Percentiles rank a stretch among this genome's conserved stretches.
phyloP scores from a whole-genome alignment of 2,329 filamentous ascomycete genomes.

The Colletotrichum spinosum region DNA sequence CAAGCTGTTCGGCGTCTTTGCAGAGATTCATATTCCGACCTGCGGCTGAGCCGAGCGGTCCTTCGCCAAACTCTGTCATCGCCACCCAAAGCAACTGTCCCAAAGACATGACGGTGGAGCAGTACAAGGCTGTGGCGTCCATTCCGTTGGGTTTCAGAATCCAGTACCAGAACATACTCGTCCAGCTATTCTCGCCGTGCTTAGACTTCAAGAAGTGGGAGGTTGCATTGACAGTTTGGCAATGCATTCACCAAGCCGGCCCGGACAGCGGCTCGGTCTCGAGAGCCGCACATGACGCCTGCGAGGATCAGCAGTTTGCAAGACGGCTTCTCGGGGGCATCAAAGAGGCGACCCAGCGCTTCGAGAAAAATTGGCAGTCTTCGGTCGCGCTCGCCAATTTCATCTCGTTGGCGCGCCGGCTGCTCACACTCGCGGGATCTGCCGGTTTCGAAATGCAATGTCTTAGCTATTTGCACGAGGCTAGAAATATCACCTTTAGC shows the following conservation, averaged over 20 bases:
- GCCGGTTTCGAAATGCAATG: constrained; percentile 40
- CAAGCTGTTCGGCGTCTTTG: constrained; percentile 45
- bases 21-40: constrained; percentile 54
- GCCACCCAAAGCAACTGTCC: constrained; percentile 62
- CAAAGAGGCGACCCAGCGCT: constrained; percentile 43
- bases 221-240: constrained; percentile 59
- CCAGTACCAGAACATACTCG: constrained; percentile 68
- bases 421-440: constrained; percentile 53
- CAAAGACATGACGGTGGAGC: constrained; percentile 57
- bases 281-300: not conserved
- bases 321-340: constrained; percentile 48
- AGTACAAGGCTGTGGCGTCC: constrained; percentile 64
- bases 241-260: constrained; percentile 62
- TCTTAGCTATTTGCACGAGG: constrained; percentile 45
- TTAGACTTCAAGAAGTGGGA: constrained; percentile 64
- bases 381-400: constrained; percentile 53
- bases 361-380: constrained; percentile 65
- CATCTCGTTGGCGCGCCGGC: constrained; percentile 52
- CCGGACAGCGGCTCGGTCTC: constrained; percentile 36
- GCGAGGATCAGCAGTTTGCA: not conserved
- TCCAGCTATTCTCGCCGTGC: constrained; percentile 58
- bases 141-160: constrained; percentile 60
- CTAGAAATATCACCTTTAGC: constrained; percentile 48
- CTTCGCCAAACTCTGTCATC: constrained; percentile 62
- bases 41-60: constrained; percentile 41